phyloP scores from a whole-genome alignment of 2,329 filamentous ascomycete species.

The Fusarium lyarnte region DNA sequence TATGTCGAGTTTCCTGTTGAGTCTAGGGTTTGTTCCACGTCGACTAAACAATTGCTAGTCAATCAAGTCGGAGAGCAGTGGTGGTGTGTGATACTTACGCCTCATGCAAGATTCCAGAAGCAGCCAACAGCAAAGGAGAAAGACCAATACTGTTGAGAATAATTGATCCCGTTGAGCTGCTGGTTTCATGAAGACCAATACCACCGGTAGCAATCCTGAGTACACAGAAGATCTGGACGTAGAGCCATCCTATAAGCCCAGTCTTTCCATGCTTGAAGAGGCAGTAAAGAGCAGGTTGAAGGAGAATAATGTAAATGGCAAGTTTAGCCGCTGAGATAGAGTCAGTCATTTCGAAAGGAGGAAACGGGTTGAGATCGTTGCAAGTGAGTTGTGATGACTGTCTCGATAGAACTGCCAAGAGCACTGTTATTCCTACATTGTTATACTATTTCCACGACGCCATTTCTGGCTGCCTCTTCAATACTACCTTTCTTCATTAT shows the following conservation, averaged over 20 bases:
- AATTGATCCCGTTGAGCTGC: not conserved
- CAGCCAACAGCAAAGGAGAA: conserved; percentile 1
- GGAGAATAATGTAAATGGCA: conserved; percentile 4
- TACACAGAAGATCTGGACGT: conserved; percentile 11
- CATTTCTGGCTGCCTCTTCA: not conserved
- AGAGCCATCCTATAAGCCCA: conserved; percentile 7
- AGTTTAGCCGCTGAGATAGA: conserved; percentile 2
- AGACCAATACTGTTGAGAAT: conserved; percentile 14
- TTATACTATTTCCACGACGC: not conserved
- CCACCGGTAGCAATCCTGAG: conserved; percentile 6
- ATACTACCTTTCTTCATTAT: not conserved
- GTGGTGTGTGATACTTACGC: not conserved
- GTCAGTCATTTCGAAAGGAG: conserved; percentile 3
- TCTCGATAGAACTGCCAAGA: not conserved
- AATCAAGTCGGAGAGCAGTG: not conserved
- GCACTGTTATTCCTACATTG: not conserved
- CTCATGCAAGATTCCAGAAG: conserved; percentile 15
- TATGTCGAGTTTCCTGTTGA: conserved; percentile 8
- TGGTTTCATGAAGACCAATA: not conserved
- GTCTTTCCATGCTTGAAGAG: conserved; percentile 20
- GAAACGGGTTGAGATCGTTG: not conserved
- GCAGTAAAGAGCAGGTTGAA: conserved; percentile 8
- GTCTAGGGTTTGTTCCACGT: conserved; percentile 4
- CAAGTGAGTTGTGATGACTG: not conserved
- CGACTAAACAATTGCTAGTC: not conserved